phyloP scores from a whole-genome alignment of 805 yeast species.

The Saturnispora galanensis region DNA sequence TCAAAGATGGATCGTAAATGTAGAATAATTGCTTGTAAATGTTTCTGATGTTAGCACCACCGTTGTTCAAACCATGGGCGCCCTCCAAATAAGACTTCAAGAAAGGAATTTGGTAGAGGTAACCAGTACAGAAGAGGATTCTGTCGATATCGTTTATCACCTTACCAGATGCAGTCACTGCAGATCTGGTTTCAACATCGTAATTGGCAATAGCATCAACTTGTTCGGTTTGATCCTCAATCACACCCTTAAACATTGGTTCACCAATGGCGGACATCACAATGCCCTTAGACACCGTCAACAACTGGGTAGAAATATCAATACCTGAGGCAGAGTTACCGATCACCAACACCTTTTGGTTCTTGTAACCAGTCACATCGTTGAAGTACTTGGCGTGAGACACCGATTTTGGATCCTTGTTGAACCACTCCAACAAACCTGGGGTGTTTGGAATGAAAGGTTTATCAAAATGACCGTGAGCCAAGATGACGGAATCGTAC shows the following conservation, averaged over 20 bases:
- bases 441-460: constrained; percentile 36
- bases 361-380: constrained; percentile 24
- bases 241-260: constrained; percentile 23
- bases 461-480: constrained; percentile 39
- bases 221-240: constrained; percentile 18
- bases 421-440: constrained; percentile 31
- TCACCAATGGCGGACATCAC: constrained; percentile 23
- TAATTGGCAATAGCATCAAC: constrained; percentile 20
- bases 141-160: constrained; percentile 39
- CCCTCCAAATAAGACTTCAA: constrained; percentile 30
- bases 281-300: constrained; percentile 23
- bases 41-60: constrained; percentile 31
- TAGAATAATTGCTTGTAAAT: constrained; percentile 39
- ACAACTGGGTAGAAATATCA: constrained; percentile 35
- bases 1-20: constrained; percentile 36
- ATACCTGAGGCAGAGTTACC: constrained; percentile 62
- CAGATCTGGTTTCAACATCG: constrained; percentile 23
- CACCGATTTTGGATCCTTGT: constrained; percentile 23
- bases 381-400: constrained; percentile 39
- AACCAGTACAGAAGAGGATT: constrained; percentile 69
- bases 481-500: constrained; percentile 33
- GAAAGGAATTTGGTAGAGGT: constrained; percentile 56
- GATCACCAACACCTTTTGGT: constrained; percentile 27
- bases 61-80: constrained; percentile 19
- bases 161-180: constrained; percentile 41